Base-by-base conservation (phyloP, 768 basidiomycete species). In the Amanita rubescens region DNA sequence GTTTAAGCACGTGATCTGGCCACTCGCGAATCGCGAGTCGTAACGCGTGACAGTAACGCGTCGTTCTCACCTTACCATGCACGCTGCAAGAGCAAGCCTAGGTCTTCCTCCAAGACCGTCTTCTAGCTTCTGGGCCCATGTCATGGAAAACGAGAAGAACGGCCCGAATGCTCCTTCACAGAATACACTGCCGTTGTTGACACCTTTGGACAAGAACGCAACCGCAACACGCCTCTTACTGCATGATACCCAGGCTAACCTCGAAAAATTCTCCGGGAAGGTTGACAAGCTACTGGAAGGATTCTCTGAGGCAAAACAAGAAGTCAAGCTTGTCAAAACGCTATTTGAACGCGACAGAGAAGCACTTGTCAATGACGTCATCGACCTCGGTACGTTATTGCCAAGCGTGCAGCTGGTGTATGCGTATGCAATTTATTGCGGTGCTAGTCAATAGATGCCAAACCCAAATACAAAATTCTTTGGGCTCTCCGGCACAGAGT, bases 201-300 rank as follows among this genome's bases (percentile, higher is more conserved):
- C 71, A 10, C 82, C 85, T 3, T 59, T 78, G 25, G 86, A 89
- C 68, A 87, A 78, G 59, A 76, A 78, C 9, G 79, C 77, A 11
- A 84, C 85, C 3, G 85, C 87, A 5, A 83, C 83, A 69, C 79
- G 86, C 37, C 75, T 88, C 58, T 74, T 89, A 11, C 68, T 90
- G 19, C 80, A 88, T 58, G 87, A 89, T 62, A 87, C 85, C 0
- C 85, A 87, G 53, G 78, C 76, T 19, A 79, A 82, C 56, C 73
- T 89, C 33, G 85, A 90, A 65, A 78, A 71, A 59, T 88, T 89
- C 55, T 78, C 82, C 0, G 68, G 69, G 6, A 75, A 76, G 27
- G 77, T 83, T 12, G 80, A 78, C 39, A 66, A 67, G n/a, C 71
- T 88, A 20, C 65, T 79, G 1, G 64, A 65, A 10, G 73, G 69